Evolutionary conservation across 2,329 filamentous ascomycete genomes (phyloP).

Genomic region (Colletotrichum sp.): DNA sequence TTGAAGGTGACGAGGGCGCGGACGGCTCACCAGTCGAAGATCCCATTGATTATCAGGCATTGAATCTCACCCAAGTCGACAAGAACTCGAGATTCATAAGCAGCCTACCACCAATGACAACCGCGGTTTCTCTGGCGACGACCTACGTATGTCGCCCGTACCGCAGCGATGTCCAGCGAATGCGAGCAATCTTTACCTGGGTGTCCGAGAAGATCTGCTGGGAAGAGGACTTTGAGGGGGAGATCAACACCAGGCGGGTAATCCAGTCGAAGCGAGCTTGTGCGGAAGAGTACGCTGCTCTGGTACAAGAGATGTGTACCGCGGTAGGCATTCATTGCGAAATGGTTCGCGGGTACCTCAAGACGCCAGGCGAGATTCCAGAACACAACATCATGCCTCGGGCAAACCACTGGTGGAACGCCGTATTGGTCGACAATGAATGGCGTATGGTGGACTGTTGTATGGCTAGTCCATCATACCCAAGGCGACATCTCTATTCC

Average conservation of each 20-base stretch:
- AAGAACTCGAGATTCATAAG: conserved; percentile 94
- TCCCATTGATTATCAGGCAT: conserved; percentile 78
- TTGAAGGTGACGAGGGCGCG: conserved; percentile 88
- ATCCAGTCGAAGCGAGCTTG: conserved; percentile 85
- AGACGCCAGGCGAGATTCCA: conserved; percentile 82
- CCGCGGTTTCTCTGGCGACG: conserved; percentile 81
- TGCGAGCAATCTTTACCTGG: conserved; percentile 97
- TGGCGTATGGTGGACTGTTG: conserved; percentile 98
- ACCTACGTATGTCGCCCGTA: conserved; percentile 94
- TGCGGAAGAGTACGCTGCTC: conserved; percentile 84
- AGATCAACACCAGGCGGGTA: conserved; percentile 81
- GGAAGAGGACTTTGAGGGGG: conserved; percentile 94
- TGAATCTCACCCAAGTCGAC: conserved; percentile 88
- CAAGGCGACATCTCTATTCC: conserved; percentile 79
- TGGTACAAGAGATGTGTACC: conserved; percentile 92
- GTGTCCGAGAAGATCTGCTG: conserved; percentile 92
- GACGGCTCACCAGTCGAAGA: conserved; percentile 85
- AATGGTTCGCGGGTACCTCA: conserved; percentile 87
- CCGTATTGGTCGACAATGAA: conserved; percentile 88
- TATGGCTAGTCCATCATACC: conserved; percentile 89
- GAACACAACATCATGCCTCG: conserved; percentile 84
- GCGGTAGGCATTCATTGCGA: conserved; percentile 90
- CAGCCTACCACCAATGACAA: conserved; percentile 81
- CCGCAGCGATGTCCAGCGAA: conserved; percentile 88
- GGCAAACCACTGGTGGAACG: conserved; percentile 98